Base-by-base conservation (phyloP, 2,329 filamentous ascomycete genomes). In the Apiospora sp. region DNA sequence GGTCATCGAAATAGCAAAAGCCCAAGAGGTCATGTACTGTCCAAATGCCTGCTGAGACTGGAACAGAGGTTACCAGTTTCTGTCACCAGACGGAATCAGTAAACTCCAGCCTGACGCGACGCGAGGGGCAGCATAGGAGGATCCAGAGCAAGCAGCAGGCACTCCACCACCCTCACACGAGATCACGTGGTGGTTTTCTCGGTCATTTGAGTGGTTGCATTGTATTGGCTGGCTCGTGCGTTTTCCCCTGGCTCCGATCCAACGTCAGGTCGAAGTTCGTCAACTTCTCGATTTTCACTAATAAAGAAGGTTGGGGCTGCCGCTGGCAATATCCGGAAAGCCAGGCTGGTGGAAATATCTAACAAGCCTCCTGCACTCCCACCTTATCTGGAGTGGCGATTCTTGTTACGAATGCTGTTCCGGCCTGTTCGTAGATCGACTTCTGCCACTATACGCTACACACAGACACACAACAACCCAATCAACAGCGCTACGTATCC, bases 161-260 rank as follows among this genome's bases (percentile, higher is more conserved):
- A 58, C 58, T 41, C 34, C 34, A 64, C 34, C 34, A 64, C 58
- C 34, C 6, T 12, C 22, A 41, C 58, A 30, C 58, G 58, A 41
- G 19, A 37, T 64, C 58, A 64, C 58, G 58, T 64, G 58, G 58
- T 22, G 4, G 58, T 5, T n/a, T 5, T 19, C 58, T 64, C 30
- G 58, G 34, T 24, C 34, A 41, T n/a, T 61, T 37, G n/a, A 64
- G 58, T 64, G 58, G 34, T 41, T 64, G 58, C 58, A 64, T 64
- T 22, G 58, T 41, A 64, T 64, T 64, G 58, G 34, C 58, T 64
- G 58, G 58, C 58, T n/a, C 34, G 58, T 64, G 58, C 58, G 58
- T 64, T 64, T 41, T 37, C 58, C 58, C 58, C 58, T 64, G 58
- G 58, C 41, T 64, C 58, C 34, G 58, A 64, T 64, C 58, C 58